These are phyloP conservation scores for Nectriaceae sp. DNA, from an alignment of 2,329 filamentous ascomycete genomes.

Conservation along the genomic window DNA sequence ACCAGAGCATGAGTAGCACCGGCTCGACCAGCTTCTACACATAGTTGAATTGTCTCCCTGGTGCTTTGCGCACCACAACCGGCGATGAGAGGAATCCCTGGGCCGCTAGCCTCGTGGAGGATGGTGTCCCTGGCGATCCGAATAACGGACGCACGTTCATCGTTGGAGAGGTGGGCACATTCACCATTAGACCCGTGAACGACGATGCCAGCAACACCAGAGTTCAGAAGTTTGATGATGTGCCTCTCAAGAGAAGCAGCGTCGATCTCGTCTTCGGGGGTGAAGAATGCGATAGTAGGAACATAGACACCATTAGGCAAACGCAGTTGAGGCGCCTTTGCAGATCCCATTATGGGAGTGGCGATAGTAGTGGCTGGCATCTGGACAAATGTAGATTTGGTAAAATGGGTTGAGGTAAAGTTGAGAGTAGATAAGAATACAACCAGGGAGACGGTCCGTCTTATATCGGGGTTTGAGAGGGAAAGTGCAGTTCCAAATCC, in stretches of 20 bases:
- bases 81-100: slow-evolving; percentile 59
- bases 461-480: too few species aligned
- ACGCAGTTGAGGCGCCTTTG: slow-evolving; percentile 26
- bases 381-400: not conserved
- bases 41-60: slow-evolving; percentile 71
- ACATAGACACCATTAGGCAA: slow-evolving; percentile 38
- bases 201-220: slow-evolving; percentile 73
- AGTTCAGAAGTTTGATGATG: slow-evolving; percentile 52
- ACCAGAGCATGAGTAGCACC: slow-evolving; percentile 79
- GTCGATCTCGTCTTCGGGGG: slow-evolving; percentile 36
- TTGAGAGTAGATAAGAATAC: not conserved
- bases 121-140: slow-evolving; percentile 48
- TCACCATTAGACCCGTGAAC: slow-evolving; percentile 85
- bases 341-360: slow-evolving; percentile 26
- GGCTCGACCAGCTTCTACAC: slow-evolving; percentile 66
- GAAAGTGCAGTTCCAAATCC: not conserved
- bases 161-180: slow-evolving; percentile 74
- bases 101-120: slow-evolving; percentile 23
- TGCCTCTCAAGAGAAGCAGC: slow-evolving; percentile 34
- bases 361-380: slow-evolving; percentile 28
- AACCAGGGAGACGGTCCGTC: too few species aligned
- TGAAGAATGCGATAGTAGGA: slow-evolving; percentile 41
- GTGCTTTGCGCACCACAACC: slow-evolving; percentile 77
- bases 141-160: slow-evolving; percentile 70
- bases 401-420: not conserved